phyloP scores from a whole-genome alignment of 2,329 filamentous ascomycete species.

The Parasarocladium wereldwijsianum region DNA sequence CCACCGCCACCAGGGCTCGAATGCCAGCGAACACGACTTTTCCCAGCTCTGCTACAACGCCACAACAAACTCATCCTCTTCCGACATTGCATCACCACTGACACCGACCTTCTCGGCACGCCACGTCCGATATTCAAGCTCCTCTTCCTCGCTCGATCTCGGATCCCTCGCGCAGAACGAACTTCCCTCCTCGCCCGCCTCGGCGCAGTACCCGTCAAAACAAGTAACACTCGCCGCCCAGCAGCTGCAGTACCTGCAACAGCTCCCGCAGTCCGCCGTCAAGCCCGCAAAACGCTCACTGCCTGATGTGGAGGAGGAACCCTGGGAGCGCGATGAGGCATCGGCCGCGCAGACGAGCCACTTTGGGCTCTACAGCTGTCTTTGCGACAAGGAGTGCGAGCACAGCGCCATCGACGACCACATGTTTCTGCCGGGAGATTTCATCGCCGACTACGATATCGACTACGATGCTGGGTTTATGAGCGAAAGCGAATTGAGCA shows the following conservation, averaged over 20 bases:
- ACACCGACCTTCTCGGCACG: constrained; percentile 56
- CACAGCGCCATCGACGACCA: constrained; percentile 34
- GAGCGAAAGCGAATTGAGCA: constrained; percentile 44
- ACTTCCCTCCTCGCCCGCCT: constrained; percentile 34
- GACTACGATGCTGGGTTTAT: constrained; percentile 56
- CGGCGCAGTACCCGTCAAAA: constrained; percentile 6
- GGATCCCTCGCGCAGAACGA: constrained; percentile 11
- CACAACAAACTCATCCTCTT: constrained; percentile 39
- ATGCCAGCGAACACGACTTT: constrained; percentile 18
- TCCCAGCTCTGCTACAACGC: constrained; percentile 24
- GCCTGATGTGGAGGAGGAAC: constrained; percentile 76
- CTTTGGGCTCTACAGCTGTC: constrained; percentile 47
- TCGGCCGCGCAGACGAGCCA: constrained; percentile 13
- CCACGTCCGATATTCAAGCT: constrained; percentile 55
- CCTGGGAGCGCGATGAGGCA: constrained; percentile 52
- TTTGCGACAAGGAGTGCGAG: constrained; percentile 51
- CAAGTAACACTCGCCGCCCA: constrained; percentile 16
- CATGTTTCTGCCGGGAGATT: constrained; percentile 18
- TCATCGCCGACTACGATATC: constrained; percentile 29
- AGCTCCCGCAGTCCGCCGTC: constrained; percentile 3
- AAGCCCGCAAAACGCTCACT: constrained; percentile 52
- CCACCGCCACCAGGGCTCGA: constrained; percentile 12
- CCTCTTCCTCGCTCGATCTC: constrained; percentile 64
- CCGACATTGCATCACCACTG: constrained; percentile 54
- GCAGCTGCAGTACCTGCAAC: constrained; percentile 1